These are phyloP conservation scores for Ophiostoma sp. DNA, from an alignment of 2,329 filamentous ascomycete species.

Conservation along the genomic window DNA sequence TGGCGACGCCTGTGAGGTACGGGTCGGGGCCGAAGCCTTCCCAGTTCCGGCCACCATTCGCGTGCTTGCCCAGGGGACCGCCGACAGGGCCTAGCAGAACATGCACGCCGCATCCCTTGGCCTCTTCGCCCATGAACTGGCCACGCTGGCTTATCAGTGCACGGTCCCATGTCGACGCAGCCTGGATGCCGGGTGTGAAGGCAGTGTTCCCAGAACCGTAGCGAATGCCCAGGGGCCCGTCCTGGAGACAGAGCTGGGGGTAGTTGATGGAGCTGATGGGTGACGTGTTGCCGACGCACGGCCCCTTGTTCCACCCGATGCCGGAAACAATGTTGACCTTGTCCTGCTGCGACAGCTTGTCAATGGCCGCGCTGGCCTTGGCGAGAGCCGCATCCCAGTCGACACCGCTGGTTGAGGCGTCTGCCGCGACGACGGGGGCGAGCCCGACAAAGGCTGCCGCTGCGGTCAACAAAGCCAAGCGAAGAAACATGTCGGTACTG, in stretches of 20 bases:
- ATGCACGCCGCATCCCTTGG: slow-evolving; percentile 44
- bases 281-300: slow-evolving; percentile 60
- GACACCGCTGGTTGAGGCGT: slow-evolving; percentile 22
- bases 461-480: slow-evolving; percentile 30
- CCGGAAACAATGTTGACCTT: slow-evolving; percentile 78
- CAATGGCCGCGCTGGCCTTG: slow-evolving; percentile 63
- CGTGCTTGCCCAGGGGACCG: slow-evolving; percentile 68
- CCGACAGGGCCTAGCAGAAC: slow-evolving; percentile 51
- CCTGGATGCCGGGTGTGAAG: slow-evolving; percentile 74
- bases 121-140: slow-evolving; percentile 63
- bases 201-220: slow-evolving; percentile 66
- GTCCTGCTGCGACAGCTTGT: slow-evolving; percentile 64
- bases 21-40: slow-evolving; percentile 78
- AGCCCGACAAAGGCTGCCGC: slow-evolving; percentile 4
- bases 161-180: slow-evolving; percentile 74
- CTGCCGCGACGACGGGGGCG: not conserved
- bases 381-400: slow-evolving; percentile 64
- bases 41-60: slow-evolving; percentile 73
- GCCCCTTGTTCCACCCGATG: slow-evolving; percentile 64
- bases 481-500: slow-evolving; percentile 7
- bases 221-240: slow-evolving; percentile 71
- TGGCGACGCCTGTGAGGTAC: slow-evolving; percentile 61
- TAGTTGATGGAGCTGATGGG: slow-evolving; percentile 56
- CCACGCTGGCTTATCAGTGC: slow-evolving; percentile 68
- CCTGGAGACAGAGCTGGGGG: slow-evolving; percentile 70